Conservation (phyloP, 176 grass and related monocot genomes). For the Oryza australiensis region DNA sequence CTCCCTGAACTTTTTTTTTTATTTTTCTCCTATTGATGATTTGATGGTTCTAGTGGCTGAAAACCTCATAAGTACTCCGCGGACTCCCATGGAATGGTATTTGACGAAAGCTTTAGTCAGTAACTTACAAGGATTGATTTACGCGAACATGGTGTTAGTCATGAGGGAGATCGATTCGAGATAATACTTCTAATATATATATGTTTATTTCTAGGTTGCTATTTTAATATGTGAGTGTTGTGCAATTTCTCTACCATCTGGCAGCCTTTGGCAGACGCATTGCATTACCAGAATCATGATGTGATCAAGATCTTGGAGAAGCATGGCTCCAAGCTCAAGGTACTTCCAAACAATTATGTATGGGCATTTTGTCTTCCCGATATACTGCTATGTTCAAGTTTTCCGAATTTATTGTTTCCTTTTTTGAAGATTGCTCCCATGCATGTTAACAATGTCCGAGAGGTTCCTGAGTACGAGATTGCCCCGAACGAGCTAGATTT, state of each 20-base stretch:
- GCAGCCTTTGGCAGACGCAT: slow-evolving; percentile 97
- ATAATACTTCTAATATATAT: background rate
- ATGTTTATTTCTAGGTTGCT: slow-evolving; percentile 19
- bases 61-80: background rate
- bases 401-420: slow-evolving; percentile 30
- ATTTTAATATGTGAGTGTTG: slow-evolving; percentile 24
- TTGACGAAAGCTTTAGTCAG: background rate
- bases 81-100: background rate
- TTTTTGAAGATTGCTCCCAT: slow-evolving; percentile 74
- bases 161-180: background rate
- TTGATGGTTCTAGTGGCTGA: background rate
- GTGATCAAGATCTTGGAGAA: slow-evolving; percentile 94
- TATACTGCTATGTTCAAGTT: slow-evolving; percentile 37
- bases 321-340: slow-evolving; percentile 73
- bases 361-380: slow-evolving; percentile 19
- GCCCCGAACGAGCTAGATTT: slow-evolving; percentile 74
- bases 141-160: background rate
- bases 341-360: slow-evolving; percentile 26
- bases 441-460: slow-evolving; percentile 66
- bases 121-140: background rate
- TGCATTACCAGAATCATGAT: slow-evolving; percentile 90
- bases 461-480: slow-evolving; percentile 97
- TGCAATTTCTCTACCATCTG: slow-evolving; percentile 29
- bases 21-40: background rate
- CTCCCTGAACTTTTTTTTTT: background rate